Base-by-base conservation (phyloP, 371 early-diverging fungal species). In the Actinomortierella ambigua region DNA sequence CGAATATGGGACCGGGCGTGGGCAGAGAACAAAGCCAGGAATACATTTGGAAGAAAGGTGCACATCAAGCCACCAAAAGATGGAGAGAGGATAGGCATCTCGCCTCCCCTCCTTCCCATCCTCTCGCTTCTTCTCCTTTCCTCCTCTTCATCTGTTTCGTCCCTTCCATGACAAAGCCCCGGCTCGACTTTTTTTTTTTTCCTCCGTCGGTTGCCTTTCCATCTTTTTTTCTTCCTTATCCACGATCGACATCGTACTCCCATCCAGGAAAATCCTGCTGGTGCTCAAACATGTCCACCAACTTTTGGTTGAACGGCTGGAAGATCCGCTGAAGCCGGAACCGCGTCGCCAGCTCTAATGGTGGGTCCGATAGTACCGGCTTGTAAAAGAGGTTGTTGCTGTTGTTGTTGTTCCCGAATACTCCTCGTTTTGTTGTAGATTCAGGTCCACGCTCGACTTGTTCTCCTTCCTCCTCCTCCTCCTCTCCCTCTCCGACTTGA, bases 201-300 rank as follows among this genome's bases (percentile, higher is more conserved):
- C n/a, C n/a, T n/a, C n/a, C n/a, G n/a, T n/a, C n/a, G n/a, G n/a
- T n/a, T n/a, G n/a, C n/a, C n/a, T n/a, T n/a, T n/a, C n/a, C n/a
- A n/a, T n/a, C n/a, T n/a, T n/a, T n/a, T n/a, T n/a, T n/a, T n/a
- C 34, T 46, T 46, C 6, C 24, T 55, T 75, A 82, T 54, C 79
- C 79, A 52, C 77, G 69, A 34, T 82, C 85, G 14, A 83, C 82
- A 63, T 85, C 83, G 54, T 85, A 83, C 52, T 78, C 77, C 83
- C 83, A 82, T 43, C 69, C 75, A 22, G 63, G 60, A 66, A 82
- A 82, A 46, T 77, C 65, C 14, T 76, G 70, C 14, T 66, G 77
- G 23, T 58, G 59, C 61, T 81, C 82, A 73, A 82, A 82, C 63
- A 82, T 68, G 26, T 81, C 80, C 2, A 76, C 53, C 22, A 85